Base-by-base conservation (phyloP, 1,139 yeast species). In the Saccharomyces hybrid region DNA sequence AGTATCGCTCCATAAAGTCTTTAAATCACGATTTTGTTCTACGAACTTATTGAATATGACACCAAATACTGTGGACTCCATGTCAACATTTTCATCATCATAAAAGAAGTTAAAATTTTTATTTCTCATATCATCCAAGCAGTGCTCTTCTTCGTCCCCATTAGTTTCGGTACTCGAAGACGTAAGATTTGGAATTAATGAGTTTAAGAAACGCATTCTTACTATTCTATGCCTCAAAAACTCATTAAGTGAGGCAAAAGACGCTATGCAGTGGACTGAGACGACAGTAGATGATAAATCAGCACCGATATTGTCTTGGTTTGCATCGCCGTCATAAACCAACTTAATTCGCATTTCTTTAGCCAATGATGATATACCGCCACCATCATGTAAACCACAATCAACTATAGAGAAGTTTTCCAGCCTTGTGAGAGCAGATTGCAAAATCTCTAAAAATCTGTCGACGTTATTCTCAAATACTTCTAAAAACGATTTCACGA, bases 251-350 rank as follows among this genome's bases (percentile, higher is more conserved):
- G 91, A 81, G 56, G 79, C 80, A 66, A 89, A 85, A 0, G 97
- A 86, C 0, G 97, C 96, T 62, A 90, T 84, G 0, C 96, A 96
- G 67, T 90, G 97, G n/a, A 88, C 87, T 16, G 91, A 79, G 20
- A 90, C 72, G 32, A 82, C 71, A 64, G 84, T 66, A 41, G 74
- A 73, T 42, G 73, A 73, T 60, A 75, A 63, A 6, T 64, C 66
- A 0, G 69, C 63, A 1, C 78, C 75, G 0, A 72, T 55, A 25
- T 65, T 65, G 2, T 67, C 71, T 5, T 61, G 67, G 9, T 62
- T 66, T 8, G 67, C 73, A n/a, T 69, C 69, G 1, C 68, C 68
- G 6, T 60, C 61, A 48, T 59, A 60, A 3, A 57, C 59, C 30
- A 89, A 74, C 57, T 77, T 80, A 11, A 90, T 63, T 57, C 82